Percentiles rank a stretch among this genome's conserved stretches.
Evolutionary conservation across 1,139 yeast genomes (phyloP).

Genomic region (Saccharomyces hybrid): DNA sequence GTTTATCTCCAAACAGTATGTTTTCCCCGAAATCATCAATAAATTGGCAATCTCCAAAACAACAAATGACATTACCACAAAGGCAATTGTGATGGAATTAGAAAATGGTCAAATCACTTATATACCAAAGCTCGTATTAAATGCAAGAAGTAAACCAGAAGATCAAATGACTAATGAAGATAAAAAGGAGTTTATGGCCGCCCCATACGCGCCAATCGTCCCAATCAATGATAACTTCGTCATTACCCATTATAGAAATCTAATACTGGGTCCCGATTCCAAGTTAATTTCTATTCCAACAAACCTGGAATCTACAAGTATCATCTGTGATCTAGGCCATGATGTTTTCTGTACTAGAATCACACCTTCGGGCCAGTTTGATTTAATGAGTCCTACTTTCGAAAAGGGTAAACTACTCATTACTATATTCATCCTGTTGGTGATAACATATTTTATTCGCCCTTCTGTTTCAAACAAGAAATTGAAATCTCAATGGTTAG

Average conservation of each 20-base stretch:
- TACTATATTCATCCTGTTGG: slow-evolving; percentile 51
- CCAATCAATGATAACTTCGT: slow-evolving; percentile 41
- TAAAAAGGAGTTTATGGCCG: slow-evolving; percentile 50
- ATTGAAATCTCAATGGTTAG: slow-evolving; percentile 35
- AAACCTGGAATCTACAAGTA: slow-evolving; percentile 70
- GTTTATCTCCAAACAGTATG: slow-evolving; percentile 48
- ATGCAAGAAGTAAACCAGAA: slow-evolving; percentile 54
- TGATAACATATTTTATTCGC: slow-evolving; percentile 41
- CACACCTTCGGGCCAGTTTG: slow-evolving; percentile 81
- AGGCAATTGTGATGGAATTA: slow-evolving; percentile 56
- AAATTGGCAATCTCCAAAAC: slow-evolving; percentile 56
- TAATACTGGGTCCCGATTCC: slow-evolving; percentile 17
- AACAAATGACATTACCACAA: slow-evolving; percentile 64
- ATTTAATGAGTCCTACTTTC: slow-evolving; percentile 59
- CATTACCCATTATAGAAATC: slow-evolving; percentile 37
- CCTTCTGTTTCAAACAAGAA: slow-evolving; percentile 54
- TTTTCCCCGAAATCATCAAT: slow-evolving; percentile 50
- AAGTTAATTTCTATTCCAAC: slow-evolving; percentile 53
- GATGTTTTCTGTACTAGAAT: slow-evolving; percentile 73
- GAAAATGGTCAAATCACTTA: slow-evolving; percentile 58
- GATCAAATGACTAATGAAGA: slow-evolving; percentile 50
- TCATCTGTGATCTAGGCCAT: slow-evolving; percentile 58
- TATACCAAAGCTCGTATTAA: slow-evolving; percentile 57
- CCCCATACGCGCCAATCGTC: slow-evolving; percentile 62
- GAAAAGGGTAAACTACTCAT: slow-evolving; percentile 55